phyloP scores from a whole-genome alignment of 2,329 filamentous ascomycete species.

The Fusarium verrucosum region DNA sequence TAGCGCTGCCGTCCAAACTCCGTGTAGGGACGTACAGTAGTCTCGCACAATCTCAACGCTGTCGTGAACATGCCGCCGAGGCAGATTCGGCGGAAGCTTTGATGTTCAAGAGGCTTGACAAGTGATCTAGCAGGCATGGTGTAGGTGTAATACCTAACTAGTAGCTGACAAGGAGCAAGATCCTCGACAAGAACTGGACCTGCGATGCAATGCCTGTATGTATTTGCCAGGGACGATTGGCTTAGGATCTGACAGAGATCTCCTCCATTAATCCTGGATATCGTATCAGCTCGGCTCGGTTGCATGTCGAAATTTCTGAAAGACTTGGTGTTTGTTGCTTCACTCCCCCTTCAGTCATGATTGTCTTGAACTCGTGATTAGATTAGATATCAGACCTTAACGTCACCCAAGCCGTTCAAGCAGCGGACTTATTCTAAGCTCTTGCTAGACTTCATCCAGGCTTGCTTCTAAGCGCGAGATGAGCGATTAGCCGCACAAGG shows the following conservation, averaged over 20 bases:
- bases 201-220: constrained; percentile 15
- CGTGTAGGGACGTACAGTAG: neutral
- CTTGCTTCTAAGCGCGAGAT: constrained; percentile 22
- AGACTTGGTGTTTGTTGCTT: neutral
- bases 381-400: neutral
- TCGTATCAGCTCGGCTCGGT: constrained; percentile 11
- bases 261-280: constrained; percentile 11
- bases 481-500: constrained; percentile 34
- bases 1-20: constrained; percentile 19
- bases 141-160: constrained; percentile 15
- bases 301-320: constrained; percentile 1
- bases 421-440: constrained; percentile 9
- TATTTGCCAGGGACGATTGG: constrained; percentile 24
- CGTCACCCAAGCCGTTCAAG: constrained; percentile 5
- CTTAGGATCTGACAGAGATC: constrained; percentile 36
- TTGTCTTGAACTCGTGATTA: constrained; percentile 4
- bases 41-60: constrained; percentile 9
- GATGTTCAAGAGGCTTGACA: constrained; percentile 27
- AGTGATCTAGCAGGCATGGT: constrained; percentile 15
- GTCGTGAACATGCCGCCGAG: constrained; percentile 26
- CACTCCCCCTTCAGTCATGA: neutral
- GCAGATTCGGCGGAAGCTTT: constrained; percentile 25
- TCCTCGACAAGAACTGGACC: constrained; percentile 7
- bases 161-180: constrained; percentile 25
- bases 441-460: constrained; percentile 20